A percentile compares a stretch with the other conserved stretches of the same genome.
phyloP scores from a whole-genome alignment of 768 basidiomycete genomes.

The Termitomyces bulborhizus region DNA sequence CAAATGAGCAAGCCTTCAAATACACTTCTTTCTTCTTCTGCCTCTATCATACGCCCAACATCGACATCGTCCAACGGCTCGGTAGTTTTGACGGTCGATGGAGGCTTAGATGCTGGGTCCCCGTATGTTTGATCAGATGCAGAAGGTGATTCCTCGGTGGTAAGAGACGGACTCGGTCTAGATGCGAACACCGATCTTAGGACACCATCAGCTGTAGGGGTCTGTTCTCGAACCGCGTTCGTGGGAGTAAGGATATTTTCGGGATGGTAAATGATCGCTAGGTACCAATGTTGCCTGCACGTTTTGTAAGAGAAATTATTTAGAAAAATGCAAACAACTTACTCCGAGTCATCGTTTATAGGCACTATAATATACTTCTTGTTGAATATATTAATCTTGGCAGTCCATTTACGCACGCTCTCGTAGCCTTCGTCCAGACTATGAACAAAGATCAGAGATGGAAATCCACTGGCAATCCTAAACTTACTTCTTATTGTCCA shows the following conservation, averaged over 20 bases:
- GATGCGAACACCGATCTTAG: conserved; percentile 2
- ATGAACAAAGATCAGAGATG: conserved; percentile 7
- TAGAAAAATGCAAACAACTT: conserved; percentile 16
- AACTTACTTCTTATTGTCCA: conserved; percentile 62
- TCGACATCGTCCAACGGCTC: neutral
- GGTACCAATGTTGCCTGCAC: conserved; percentile 90
- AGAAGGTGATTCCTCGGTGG: neutral
- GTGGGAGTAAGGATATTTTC: conserved; percentile 38
- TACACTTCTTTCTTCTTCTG: conserved; percentile 22
- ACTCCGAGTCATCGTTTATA: conserved; percentile 84
- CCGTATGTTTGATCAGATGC: neutral
- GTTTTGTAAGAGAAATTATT: neutral
- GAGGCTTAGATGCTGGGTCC: neutral
- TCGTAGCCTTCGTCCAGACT: conserved; percentile 65
- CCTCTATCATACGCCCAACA: conserved; percentile 20
- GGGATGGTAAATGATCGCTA: conserved; percentile 89
- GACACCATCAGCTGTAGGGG: neutral
- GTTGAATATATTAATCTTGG: conserved; percentile 77
- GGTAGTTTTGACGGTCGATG: neutral
- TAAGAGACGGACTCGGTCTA: neutral
- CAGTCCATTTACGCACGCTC: conserved; percentile 92
- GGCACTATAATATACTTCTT: conserved; percentile 94
- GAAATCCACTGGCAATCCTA: neutral
- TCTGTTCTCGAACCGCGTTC: conserved; percentile 8
- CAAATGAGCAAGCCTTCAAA: conserved; percentile 20